Evolutionary conservation across 768 basidiomycete species (phyloP), one percentile per base, ranked within the genome.

Genomic region (Termitomyces bulborhizus): DNA sequence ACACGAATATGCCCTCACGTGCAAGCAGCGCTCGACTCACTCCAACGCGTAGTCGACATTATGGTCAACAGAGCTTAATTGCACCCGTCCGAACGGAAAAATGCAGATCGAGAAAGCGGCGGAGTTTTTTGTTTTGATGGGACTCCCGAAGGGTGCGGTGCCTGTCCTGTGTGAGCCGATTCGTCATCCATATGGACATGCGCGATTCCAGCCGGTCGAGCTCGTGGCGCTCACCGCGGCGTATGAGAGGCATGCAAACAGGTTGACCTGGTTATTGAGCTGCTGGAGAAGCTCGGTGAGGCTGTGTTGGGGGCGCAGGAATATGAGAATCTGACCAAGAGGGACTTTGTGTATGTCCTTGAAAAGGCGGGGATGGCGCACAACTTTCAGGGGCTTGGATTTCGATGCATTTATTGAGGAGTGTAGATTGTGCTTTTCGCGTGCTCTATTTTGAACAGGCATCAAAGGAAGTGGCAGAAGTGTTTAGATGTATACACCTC

Each of bases 381-480:
- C 24, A 74, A 77, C 36, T 13, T 12, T 13, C 21, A 31, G 70
- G 29, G 77, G 79, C 24, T 71, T 97, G 46, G 83, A 85, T 58
- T 83, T 92, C 62, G 88, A 95, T 60, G 90, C 90, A 65, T 95
- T 95, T 68, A 76, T 94, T 49, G 92, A 95, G 82, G 90, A 90
- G 60, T 13, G 26, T 46, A 13, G 26, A 3, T 29, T 11, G n/a
- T 9, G n/a, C 36, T 37, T 37, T 37, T 34, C 61, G 68, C 70
- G 29, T 16, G 16, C 24, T 51, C 49, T 54, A 45, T 41, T 51
- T 54, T 63, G 9, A 60, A 50, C 44, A 65, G 62, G 51, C 62
- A 50, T 46, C 66, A 63, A 52, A 64, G 62, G 29, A 65, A 72
- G 36, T 5, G 15, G 36, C 9, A 15, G 78, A 50, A 79, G 79